A percentile compares a stretch with the other conserved stretches of the same genome.
Evolutionary conservation across 192 early-diverging fungal species (phyloP).

Genomic region (Funneliformis geosporum): DNA sequence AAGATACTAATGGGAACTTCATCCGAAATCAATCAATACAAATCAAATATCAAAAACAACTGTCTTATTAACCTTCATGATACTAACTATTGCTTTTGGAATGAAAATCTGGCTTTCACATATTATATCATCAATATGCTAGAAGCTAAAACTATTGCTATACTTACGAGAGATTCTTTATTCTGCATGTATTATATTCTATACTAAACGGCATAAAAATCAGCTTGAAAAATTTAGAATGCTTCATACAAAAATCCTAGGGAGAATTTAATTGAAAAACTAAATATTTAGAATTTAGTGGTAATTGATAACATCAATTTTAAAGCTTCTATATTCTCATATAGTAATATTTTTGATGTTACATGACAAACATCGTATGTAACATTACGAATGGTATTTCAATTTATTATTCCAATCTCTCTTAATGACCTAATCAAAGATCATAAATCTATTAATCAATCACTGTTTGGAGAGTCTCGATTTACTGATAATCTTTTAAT

Average conservation of each 20-base stretch:
- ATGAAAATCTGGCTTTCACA: neutral
- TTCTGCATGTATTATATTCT: slow-evolving; percentile 2
- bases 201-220: slow-evolving; percentile 13
- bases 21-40: neutral
- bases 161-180: slow-evolving; percentile 10
- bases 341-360: slow-evolving; percentile 7
- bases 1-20: neutral
- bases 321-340: slow-evolving; percentile 12
- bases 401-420: neutral
- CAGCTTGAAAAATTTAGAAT: slow-evolving; percentile 5
- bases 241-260: neutral
- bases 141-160: slow-evolving; percentile 11
- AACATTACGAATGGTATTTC: slow-evolving; percentile 10
- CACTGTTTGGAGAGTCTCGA: neutral
- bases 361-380: neutral
- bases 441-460: neutral
- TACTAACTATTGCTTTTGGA: neutral
- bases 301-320: slow-evolving; percentile 18
- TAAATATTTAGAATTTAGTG: neutral
- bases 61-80: neutral
- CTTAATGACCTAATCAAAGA: neutral
- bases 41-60: neutral
- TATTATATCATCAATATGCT: slow-evolving; percentile 8
- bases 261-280: slow-evolving; percentile 7
- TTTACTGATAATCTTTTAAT: slow-evolving; percentile 4